Evolutionary conservation across 2,329 filamentous ascomycete genomes (phyloP).

Genomic region (Ophiostoma quercus): DNA sequence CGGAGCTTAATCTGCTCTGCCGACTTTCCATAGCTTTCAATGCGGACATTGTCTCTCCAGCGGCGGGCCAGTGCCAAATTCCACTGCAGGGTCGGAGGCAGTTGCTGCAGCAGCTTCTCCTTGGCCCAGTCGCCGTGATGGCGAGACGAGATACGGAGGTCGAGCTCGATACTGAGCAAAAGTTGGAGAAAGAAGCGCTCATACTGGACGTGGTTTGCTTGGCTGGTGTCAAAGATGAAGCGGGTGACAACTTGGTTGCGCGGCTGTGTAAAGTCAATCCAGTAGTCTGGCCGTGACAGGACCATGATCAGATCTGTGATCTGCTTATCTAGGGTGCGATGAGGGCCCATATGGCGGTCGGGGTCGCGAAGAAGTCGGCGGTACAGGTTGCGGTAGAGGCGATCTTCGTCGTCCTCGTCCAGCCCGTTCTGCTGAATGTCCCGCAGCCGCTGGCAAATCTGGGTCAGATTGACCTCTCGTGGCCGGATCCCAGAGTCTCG

Average conservation of each 20-base stretch:
- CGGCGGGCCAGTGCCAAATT: slow-evolving; percentile 66
- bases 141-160: slow-evolving; percentile 61
- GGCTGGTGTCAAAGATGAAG: slow-evolving; percentile 60
- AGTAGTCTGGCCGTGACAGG: slow-evolving; percentile 57
- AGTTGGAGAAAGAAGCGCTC: slow-evolving; percentile 70
- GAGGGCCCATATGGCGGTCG: slow-evolving; percentile 55
- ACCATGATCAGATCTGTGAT: slow-evolving; percentile 67
- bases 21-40: slow-evolving; percentile 54
- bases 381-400: slow-evolving; percentile 62
- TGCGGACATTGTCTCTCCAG: slow-evolving; percentile 65
- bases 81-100: slow-evolving; percentile 68
- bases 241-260: slow-evolving; percentile 69
- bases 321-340: slow-evolving; percentile 62
- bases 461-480: slow-evolving; percentile 55
- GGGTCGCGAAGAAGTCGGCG: slow-evolving; percentile 62
- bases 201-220: slow-evolving; percentile 53
- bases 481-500: slow-evolving; percentile 54
- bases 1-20: slow-evolving; percentile 57
- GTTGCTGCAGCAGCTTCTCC: slow-evolving; percentile 57
- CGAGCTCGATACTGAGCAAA: slow-evolving; percentile 66
- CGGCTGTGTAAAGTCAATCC: slow-evolving; percentile 67
- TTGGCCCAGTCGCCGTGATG: slow-evolving; percentile 59
- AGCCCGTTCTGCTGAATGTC: slow-evolving; percentile 50
- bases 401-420: slow-evolving; percentile 52
- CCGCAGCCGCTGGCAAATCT: slow-evolving; percentile 54